Conservation (phyloP, 1,284 basidiomycete species). For the Papiliotrema laurentii region DNA sequence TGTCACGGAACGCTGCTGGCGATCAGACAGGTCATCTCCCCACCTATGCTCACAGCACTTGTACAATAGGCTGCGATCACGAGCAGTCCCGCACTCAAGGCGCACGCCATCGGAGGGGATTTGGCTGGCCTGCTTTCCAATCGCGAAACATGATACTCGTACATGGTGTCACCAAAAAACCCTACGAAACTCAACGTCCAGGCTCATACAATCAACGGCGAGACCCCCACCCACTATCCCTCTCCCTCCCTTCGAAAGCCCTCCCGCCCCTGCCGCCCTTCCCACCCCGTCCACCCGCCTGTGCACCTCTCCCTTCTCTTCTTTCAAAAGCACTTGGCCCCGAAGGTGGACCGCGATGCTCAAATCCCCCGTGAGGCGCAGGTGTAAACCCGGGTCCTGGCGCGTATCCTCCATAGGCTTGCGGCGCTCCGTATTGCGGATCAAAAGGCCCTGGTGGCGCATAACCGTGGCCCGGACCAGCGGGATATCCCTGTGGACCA, state of each 20-base stretch:
- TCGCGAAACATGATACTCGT: too few relatives aligned
- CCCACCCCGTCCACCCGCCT: neutral
- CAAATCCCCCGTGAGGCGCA: neutral
- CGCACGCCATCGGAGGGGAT: too few relatives aligned
- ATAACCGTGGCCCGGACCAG: neutral
- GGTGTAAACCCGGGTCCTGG: neutral
- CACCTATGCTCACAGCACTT: too few relatives aligned
- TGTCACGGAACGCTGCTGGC: too few relatives aligned
- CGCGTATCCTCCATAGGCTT: neutral
- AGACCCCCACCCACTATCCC: slow-evolving; percentile 8
- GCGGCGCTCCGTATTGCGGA: neutral
- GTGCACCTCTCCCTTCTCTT: neutral
- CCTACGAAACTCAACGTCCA: too few relatives aligned
- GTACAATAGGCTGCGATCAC: too few relatives aligned
- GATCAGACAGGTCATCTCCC: too few relatives aligned
- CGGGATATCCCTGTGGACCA: neutral
- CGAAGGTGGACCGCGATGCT: neutral
- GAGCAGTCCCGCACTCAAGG: too few relatives aligned
- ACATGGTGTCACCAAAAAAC: too few relatives aligned
- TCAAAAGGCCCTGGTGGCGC: neutral
- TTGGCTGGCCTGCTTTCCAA: too few relatives aligned
- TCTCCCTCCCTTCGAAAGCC: neutral
- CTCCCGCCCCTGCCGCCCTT: neutral
- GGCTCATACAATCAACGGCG: too few relatives aligned
- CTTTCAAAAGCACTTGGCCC: neutral